phyloP scores from a whole-genome alignment of 2,329 filamentous ascomycete genomes.

The Colletotrichum eleusines region DNA sequence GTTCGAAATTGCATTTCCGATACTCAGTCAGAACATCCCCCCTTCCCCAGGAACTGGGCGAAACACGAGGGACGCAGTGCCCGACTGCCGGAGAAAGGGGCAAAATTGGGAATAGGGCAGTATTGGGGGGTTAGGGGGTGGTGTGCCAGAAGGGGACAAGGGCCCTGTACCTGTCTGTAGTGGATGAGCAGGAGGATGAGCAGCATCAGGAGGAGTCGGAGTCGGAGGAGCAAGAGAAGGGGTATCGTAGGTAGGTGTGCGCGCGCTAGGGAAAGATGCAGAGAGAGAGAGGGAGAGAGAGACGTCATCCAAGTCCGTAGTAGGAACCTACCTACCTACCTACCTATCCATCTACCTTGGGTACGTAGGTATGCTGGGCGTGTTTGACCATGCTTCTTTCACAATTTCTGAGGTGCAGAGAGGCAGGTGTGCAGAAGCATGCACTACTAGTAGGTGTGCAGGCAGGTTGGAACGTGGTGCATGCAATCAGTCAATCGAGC shows the following conservation, averaged over 20 bases:
- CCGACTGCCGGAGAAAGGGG: conserved; percentile 37
- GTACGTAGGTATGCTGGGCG: too few relatives aligned
- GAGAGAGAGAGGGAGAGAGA: neutral
- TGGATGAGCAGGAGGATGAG: conserved; percentile 1
- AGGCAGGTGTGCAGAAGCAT: neutral
- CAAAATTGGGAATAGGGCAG: conserved; percentile 39
- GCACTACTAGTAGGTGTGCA: neutral
- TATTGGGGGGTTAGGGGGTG: conserved; percentile 12
- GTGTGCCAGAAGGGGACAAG: conserved; percentile 26
- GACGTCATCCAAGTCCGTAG: conserved; percentile 3
- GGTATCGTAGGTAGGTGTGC: neutral
- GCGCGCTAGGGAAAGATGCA: neutral
- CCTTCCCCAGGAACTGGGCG: conserved; percentile 10
- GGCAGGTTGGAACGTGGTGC: conserved; percentile 7
- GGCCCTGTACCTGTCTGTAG: conserved; percentile 10
- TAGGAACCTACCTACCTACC: neutral
- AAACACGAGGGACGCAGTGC: conserved; percentile 32
- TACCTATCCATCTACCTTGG: too few relatives aligned
- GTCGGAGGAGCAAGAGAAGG: conserved; percentile 3
- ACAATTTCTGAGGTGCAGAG: neutral
- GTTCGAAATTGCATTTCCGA: conserved; percentile 34
- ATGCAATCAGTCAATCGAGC: conserved; percentile 30
- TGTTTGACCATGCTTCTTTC: neutral
- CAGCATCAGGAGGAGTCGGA: neutral
- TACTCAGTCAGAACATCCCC: conserved; percentile 10